Evolutionary conservation across 371 early-diverging fungal genomes (phyloP), one percentile per base, ranked within the genome.

Genomic region (Rhizopus sp.): DNA sequence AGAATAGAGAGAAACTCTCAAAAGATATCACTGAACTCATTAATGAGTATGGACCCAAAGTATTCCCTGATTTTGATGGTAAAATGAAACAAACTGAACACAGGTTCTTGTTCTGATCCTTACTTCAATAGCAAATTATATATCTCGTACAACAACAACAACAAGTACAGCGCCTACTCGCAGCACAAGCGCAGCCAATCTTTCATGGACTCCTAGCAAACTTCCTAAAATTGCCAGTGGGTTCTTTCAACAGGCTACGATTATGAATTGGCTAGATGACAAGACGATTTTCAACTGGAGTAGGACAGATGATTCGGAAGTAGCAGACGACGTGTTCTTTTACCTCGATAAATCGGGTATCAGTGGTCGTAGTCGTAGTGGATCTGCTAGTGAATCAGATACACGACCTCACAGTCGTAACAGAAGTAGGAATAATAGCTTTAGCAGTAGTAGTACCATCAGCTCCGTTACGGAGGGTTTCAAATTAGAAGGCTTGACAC

Each of bases 1-100:
- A 75, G 48, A 77, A 83, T 29, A 82, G 96, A 34, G 82, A 85
- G 30, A 80, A 88, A 32, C 81, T 96, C 1, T 83, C 88, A 7
- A 77, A 73, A 42, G 77, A 86, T 39, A 86, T 96, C 53, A 92
- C 88, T 7, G 78, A 79, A 7, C 63, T 92, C 17, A 88, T 96
- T 51, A 88, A 90, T 44, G 93, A 93, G 51, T 83, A 92, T 12
- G 95, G 91, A 1, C 94, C 95, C 5, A 82, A 88, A 62, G 78
- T 92, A 41, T 93, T 87, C 58, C 86, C 88, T 5, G 89, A 90
- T 63, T 89, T 90, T 64, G 85, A 87, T 58, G 75, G 72, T 72
- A 68, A 51, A n/a, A 34, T 0, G 0, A 10, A 5, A 32, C 8
- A 30, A 1, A 23, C 23, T 23, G 23, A 2, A 32, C 32, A 10